Base-by-base conservation (phyloP, 106 monocot species). In the Dendrobium chrysotoxum region DNA sequence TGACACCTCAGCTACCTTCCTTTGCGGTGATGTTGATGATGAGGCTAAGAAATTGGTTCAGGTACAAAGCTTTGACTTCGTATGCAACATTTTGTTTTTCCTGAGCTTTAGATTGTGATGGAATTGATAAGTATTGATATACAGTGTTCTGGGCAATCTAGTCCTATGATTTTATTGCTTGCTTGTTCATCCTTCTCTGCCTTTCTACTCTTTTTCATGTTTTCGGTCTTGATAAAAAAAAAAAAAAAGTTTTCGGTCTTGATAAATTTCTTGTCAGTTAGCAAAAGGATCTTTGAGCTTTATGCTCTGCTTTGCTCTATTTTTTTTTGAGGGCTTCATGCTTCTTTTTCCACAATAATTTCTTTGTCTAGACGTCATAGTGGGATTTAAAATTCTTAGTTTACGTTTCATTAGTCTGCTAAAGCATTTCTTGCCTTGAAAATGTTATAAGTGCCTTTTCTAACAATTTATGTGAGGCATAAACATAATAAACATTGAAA, bases 1-100 rank as follows among this genome's bases (percentile, higher is more conserved):
- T 58, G 97, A 98, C 83, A 98, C 97, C 67, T 98, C 97, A 42
- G 91, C 92, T 35, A 98, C 97, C 82, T 98, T 98, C 79, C 76
- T 95, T 3, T 98, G 97, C 85, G 94, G 97, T 38, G 40, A 88
- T 53, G 94, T 98, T 47, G 86, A 92, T 42, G 91, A 95, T 9
- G 84, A 88, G 65, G 97, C 94, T 75, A 86, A 85, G 85, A 86
- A 88, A 35, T 81, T 98, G 77, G 92, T 98, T 78, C 81, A 98
- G 94, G 97, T 98, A 84, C 72, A 25, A 66, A 25, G 23, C 25
- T 65, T 65, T 26, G 64, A 65, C 4, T 23, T 64, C 8, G 1
- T 23, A 64, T 23, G 35, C 18, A 57, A 26, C 26, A 64, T 7
- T 6, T 64, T 64, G 64, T 23, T 23, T 26, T 65, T 26, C 12